Evolutionary conservation across 2,329 filamentous ascomycete species (phyloP).

Genomic region (Colletotrichum orbiculare): DNA sequence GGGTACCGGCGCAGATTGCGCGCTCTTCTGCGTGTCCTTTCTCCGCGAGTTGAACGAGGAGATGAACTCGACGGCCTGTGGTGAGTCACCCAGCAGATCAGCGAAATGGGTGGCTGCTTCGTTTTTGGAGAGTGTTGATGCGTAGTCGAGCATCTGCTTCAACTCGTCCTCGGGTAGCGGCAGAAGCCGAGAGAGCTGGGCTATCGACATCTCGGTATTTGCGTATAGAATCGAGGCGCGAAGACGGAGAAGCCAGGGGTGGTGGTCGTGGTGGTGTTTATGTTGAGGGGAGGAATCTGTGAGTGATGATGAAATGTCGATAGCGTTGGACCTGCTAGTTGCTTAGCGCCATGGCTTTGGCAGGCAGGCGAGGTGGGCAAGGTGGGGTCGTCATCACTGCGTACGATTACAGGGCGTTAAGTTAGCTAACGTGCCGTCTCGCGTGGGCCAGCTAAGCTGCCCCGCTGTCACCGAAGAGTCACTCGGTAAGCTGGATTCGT

Average conservation of each 20-base stretch:
- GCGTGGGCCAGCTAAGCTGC: constrained; percentile 8
- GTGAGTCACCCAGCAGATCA: constrained; percentile 87
- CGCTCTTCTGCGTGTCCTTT: constrained; percentile 50
- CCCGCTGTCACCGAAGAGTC: constrained; percentile 22
- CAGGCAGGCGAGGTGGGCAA: too few species aligned
- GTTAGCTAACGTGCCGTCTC: neutral
- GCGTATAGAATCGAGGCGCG: neutral
- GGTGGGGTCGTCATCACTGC: too few species aligned
- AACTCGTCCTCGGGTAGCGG: constrained; percentile 88
- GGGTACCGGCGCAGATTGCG: constrained; percentile 35
- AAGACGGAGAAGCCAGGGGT: neutral
- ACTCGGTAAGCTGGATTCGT: constrained; percentile 2
- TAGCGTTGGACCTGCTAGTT: too few species aligned
- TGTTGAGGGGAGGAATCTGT: neutral
- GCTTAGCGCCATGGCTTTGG: too few species aligned
- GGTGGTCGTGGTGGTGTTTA: neutral
- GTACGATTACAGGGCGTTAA: too few species aligned
- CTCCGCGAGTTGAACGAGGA: constrained; percentile 81
- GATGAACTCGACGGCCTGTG: constrained; percentile 80
- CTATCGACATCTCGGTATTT: constrained; percentile 58
- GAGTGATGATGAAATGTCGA: constrained; percentile 24
- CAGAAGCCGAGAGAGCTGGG: constrained; percentile 82
- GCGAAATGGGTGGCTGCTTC: constrained; percentile 87
- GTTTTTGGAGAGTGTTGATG: constrained; percentile 77
- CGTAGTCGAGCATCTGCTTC: constrained; percentile 85